Base-by-base conservation (phyloP, 2,329 filamentous ascomycete species). In the Sphaerulina vaccinii region DNA sequence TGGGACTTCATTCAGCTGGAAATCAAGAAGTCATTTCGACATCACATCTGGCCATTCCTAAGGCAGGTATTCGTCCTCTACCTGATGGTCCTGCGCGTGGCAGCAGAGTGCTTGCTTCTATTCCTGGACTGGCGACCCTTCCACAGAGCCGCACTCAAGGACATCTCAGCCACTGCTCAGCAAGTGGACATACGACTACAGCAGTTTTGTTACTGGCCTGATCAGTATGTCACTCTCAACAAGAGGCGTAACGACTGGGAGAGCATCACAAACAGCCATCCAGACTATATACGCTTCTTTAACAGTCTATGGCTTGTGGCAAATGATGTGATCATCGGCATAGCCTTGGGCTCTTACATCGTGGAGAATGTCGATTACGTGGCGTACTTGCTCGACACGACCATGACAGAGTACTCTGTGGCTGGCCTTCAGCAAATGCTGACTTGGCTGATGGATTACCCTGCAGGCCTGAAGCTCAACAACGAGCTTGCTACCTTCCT, bases 121-220 rank as follows among this genome's bases (percentile, higher is more conserved):
- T 69, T 96, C 22, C 76, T 99, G 10, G 92, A 97, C 71, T 97
- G 91, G 83, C 84, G 90, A 27, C 79, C 84, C 19, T 82, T 86
- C 40, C 85, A 87, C 36, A 86, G 85, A 43, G 85, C 90, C 35
- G 93, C 93, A 0, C 74, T 99, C 50, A 97, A 97, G 68, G 93
- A 99, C 68, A 84, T 97, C 38, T 97, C 91, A 24, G 93, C 93
- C 11, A 97, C 92, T 0, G 93, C 93, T 19, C 93, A 99, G 69
- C 93, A 99, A 71, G 85, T 99, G 29, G 93, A 99, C 71, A 96
- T 99, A 59, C 87, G 93, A 4, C 79, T 99, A 18, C 90, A 97
- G 68, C 93, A 99, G 68, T 97, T 97, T 67, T 97, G 92, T 71
- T 99, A 99, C 70, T 97, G 92, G 91, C 95, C 93, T 2, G 90